Percentiles rank a stretch among this genome's conserved stretches.
Evolutionary conservation across 2,329 filamentous ascomycete genomes (phyloP).

Genomic region (Neopestalotiopsis clavispora): DNA sequence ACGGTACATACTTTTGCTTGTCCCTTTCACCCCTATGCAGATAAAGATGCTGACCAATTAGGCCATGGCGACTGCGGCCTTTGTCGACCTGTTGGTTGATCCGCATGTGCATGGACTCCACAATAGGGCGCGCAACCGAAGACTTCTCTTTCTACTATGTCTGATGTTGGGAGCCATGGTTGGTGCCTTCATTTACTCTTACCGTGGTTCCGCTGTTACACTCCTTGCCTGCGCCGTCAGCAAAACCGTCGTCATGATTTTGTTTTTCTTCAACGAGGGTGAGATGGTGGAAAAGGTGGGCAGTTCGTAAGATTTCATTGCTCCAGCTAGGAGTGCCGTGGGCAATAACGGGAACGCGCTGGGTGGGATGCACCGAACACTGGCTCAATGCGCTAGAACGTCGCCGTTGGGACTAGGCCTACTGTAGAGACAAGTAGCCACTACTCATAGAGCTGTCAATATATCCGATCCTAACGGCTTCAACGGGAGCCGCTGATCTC

Average conservation of each 20-base stretch:
- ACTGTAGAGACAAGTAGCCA: background rate
- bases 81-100: constrained; percentile 7
- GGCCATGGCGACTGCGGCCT: constrained; percentile 5
- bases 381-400: background rate
- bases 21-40: background rate
- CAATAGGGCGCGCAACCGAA: constrained; percentile 4
- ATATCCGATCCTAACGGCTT: background rate
- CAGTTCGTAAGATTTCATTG: background rate
- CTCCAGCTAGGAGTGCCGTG: background rate
- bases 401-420: background rate
- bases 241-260: background rate
- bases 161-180: background rate
- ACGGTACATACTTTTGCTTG: background rate
- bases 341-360: background rate
- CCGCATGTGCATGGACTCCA: background rate
- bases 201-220: background rate
- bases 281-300: background rate
- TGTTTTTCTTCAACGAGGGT: constrained; percentile 5
- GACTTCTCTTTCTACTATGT: background rate
- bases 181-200: background rate
- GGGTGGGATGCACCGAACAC: background rate
- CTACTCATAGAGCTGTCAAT: background rate
- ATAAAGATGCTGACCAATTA: background rate
- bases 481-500: background rate
- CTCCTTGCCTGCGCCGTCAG: constrained; percentile 5